Percentiles rank a stretch among this genome's conserved stretches.
Conservation (phyloP, 441 rosid genomes). For the Aquilaria agallochum region DNA sequence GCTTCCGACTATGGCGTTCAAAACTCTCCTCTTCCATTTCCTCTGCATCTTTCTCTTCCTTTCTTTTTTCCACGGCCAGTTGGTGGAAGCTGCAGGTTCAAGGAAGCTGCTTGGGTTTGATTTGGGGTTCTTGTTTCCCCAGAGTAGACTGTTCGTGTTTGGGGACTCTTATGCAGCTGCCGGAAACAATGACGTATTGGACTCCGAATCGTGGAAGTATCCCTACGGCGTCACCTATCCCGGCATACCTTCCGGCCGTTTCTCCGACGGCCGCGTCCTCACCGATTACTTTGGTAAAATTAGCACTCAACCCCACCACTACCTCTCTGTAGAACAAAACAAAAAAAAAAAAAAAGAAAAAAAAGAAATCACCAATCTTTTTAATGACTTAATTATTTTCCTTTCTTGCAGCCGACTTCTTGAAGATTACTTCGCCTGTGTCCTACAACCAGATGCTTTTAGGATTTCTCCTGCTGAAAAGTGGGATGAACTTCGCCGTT, state of each 20-base stretch:
- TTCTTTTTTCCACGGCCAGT: no score
- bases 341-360: neutral
- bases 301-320: neutral
- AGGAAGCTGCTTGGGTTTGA: no score
- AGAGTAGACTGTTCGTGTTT: constrained; percentile 51
- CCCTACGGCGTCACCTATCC: constrained; percentile 76
- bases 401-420: constrained; percentile 29
- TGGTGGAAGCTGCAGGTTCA: no score
- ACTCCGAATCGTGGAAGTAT: constrained; percentile 41
- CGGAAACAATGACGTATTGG: constrained; percentile 44
- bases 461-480: neutral
- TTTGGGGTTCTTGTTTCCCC: no score
- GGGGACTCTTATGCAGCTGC: constrained; percentile 88
- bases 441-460: constrained; percentile 22
- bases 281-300: constrained; percentile 61
- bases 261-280: constrained; percentile 72
- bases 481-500: constrained; percentile 52
- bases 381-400: neutral
- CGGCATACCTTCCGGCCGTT: constrained; percentile 66
- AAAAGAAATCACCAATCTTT: neutral
- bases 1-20: no score
- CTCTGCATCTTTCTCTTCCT: no score
- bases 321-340: neutral
- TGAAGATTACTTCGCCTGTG: constrained; percentile 33
- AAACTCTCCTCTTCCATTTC: no score